Evolutionary conservation across 306 rosid species (phyloP).

Genomic region (Acacia melanoxylon): DNA sequence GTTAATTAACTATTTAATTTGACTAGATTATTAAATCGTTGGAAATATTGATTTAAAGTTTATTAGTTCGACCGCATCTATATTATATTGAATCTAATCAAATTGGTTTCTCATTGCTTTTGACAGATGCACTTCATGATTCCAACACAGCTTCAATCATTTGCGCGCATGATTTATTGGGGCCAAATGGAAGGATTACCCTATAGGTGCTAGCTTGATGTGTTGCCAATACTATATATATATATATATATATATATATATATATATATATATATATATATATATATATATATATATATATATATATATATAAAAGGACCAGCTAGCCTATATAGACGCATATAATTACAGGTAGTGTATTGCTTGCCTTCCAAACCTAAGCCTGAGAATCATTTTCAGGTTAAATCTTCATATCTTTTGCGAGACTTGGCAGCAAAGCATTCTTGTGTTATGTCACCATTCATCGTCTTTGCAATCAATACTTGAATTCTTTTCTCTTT

Average conservation of each 20-base stretch:
- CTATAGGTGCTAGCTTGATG: conserved; percentile 22
- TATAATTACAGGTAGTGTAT: conserved; percentile 13
- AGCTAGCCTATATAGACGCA: neutral
- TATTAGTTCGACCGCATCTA: neutral
- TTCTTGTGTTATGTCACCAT: conserved; percentile 29
- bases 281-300: neutral
- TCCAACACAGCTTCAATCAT: conserved; percentile 27
- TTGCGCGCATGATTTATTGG: conserved; percentile 20
- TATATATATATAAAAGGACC: neutral
- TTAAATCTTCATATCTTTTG: conserved; percentile 25
- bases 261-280: neutral
- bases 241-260: neutral
- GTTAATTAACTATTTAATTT: neutral
- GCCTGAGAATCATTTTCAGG: conserved; percentile 19
- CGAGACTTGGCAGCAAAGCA: conserved; percentile 67
- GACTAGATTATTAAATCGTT: neutral
- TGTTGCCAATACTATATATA: conserved; percentile 20
- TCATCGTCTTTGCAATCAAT: neutral
- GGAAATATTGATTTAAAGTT: neutral
- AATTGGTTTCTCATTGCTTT: neutral
- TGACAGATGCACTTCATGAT: neutral
- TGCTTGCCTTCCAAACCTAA: conserved; percentile 64
- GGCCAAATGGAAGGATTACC: conserved; percentile 25
- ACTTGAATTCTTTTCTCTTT: neutral
- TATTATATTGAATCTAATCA: neutral